Evolutionary conservation across 2,329 filamentous ascomycete species (phyloP).

Genomic region (Verticillium dahliae): DNA sequence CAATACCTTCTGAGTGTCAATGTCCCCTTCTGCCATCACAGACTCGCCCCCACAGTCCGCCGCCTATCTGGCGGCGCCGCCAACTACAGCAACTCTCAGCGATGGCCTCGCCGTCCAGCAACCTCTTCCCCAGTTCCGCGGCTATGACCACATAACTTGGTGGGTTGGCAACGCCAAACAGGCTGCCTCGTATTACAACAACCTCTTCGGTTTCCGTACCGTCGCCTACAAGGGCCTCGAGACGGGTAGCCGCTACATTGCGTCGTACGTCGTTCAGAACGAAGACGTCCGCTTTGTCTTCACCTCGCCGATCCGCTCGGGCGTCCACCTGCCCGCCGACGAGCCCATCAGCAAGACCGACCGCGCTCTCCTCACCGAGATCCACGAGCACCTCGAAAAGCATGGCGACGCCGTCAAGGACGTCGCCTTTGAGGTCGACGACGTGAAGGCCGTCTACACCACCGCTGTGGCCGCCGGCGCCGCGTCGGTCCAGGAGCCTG

Average conservation of each 20-base stretch:
- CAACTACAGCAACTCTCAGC: constrained; percentile 15
- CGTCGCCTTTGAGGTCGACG: constrained; percentile 90
- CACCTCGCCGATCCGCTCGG: constrained; percentile 69
- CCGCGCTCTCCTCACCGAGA: constrained; percentile 58
- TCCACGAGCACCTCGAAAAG: constrained; percentile 75
- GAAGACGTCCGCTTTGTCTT: constrained; percentile 75
- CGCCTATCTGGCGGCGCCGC: constrained; percentile 29
- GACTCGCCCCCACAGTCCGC: constrained; percentile 39
- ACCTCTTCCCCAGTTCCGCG: constrained; percentile 57
- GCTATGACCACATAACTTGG: constrained; percentile 93
- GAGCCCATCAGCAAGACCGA: constrained; percentile 60
- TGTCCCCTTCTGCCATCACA: constrained; percentile 55
- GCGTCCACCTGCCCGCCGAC: constrained; percentile 44
- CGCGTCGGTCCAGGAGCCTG: constrained; percentile 56
- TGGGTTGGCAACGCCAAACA: constrained; percentile 97
- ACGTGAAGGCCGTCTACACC: constrained; percentile 72
- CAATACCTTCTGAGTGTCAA: constrained; percentile 23
- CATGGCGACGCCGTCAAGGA: constrained; percentile 95
- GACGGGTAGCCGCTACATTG: constrained; percentile 73
- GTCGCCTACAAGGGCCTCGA: constrained; percentile 84
- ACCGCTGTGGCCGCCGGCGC: constrained; percentile 63
- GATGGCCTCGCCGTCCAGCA: constrained; percentile 48
- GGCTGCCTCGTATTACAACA: constrained; percentile 81
- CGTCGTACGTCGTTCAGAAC: constrained; percentile 79
- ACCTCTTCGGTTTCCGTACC: constrained; percentile 76